Conservation (phyloP, 1,284 basidiomycete genomes). For the Cutaneotrichosporon sp. region DNA sequence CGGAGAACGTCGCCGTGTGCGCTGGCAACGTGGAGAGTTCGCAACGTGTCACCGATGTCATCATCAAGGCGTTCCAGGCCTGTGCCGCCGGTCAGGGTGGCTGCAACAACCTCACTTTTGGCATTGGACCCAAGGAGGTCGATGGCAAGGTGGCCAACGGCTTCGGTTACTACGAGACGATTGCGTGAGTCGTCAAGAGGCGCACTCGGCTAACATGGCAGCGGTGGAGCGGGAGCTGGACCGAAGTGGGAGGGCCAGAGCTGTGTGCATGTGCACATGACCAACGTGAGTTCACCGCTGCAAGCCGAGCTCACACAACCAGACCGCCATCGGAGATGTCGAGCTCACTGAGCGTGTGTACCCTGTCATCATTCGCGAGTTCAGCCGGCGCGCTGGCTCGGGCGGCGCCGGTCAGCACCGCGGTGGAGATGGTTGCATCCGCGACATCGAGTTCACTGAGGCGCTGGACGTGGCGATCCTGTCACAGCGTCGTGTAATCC, state of each 20-base stretch:
- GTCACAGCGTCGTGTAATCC: slow-evolving; percentile 73
- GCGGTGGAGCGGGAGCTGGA: slow-evolving; percentile 91
- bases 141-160: slow-evolving; percentile 66
- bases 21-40: slow-evolving; percentile 91
- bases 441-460: slow-evolving; percentile 83
- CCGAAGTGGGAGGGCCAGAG: slow-evolving; percentile 76
- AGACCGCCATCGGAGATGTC: slow-evolving; percentile 44
- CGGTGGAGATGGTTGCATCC: slow-evolving; percentile 85
- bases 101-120: slow-evolving; percentile 79
- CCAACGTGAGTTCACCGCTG: slow-evolving; percentile 31
- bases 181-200: slow-evolving; percentile 59
- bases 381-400: slow-evolving; percentile 67
- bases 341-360: slow-evolving; percentile 58
- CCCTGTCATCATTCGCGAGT: slow-evolving; percentile 80
- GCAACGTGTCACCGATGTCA: slow-evolving; percentile 92
- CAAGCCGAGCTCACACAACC: not conserved
- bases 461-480: slow-evolving; percentile 82
- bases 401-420: slow-evolving; percentile 74
- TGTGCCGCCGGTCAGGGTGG: slow-evolving; percentile 93
- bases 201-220: slow-evolving; percentile 9
- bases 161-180: slow-evolving; percentile 96
- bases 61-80: slow-evolving; percentile 89
- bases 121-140: slow-evolving; percentile 64
- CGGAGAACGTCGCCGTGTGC: slow-evolving; percentile 83
- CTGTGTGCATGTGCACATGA: slow-evolving; percentile 46